These are phyloP conservation scores for Ceratocystis papillata DNA, from an alignment of 2,329 filamentous ascomycete species.

Conservation along the genomic window DNA sequence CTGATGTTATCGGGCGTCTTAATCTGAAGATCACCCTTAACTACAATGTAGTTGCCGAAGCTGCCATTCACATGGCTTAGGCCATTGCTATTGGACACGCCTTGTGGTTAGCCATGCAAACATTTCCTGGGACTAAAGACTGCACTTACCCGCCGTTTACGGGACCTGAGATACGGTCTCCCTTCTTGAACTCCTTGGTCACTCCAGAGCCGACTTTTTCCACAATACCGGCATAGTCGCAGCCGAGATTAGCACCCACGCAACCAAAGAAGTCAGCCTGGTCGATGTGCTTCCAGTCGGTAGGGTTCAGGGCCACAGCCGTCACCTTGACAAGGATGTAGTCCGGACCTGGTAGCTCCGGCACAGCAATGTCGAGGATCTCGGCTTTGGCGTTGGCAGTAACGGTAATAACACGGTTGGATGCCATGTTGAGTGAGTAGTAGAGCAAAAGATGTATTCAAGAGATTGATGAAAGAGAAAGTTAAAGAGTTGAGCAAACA, in stretches of 20 bases:
- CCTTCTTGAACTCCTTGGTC: slow-evolving; percentile 36
- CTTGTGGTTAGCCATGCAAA: background rate
- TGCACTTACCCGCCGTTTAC: slow-evolving; percentile 31
- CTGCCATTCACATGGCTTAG: slow-evolving; percentile 33
- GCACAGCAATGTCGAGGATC: slow-evolving; percentile 28
- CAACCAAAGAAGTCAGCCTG: slow-evolving; percentile 26
- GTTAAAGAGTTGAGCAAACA: background rate
- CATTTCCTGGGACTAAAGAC: background rate
- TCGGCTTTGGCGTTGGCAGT: slow-evolving; percentile 27
- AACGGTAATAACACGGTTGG: slow-evolving; percentile 18
- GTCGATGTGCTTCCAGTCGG: slow-evolving; percentile 33
- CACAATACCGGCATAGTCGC: slow-evolving; percentile 40
- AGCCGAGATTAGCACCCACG: slow-evolving; percentile 31
- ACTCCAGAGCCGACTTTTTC: slow-evolving; percentile 38
- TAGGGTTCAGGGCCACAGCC: slow-evolving; percentile 34
- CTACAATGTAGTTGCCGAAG: slow-evolving; percentile 34
- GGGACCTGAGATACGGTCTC: slow-evolving; percentile 38
- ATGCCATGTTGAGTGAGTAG: slow-evolving; percentile 3
- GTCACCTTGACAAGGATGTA: slow-evolving; percentile 32
- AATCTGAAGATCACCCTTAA: slow-evolving; percentile 35
- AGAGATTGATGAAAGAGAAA: background rate
- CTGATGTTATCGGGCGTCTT: slow-evolving; percentile 37
- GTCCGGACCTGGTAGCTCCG: slow-evolving; percentile 27
- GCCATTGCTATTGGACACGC: slow-evolving; percentile 25
- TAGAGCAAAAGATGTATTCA: background rate